Conservation (phyloP, 176 grass and related monocot genomes). For the Oryza coarctata region DNA sequence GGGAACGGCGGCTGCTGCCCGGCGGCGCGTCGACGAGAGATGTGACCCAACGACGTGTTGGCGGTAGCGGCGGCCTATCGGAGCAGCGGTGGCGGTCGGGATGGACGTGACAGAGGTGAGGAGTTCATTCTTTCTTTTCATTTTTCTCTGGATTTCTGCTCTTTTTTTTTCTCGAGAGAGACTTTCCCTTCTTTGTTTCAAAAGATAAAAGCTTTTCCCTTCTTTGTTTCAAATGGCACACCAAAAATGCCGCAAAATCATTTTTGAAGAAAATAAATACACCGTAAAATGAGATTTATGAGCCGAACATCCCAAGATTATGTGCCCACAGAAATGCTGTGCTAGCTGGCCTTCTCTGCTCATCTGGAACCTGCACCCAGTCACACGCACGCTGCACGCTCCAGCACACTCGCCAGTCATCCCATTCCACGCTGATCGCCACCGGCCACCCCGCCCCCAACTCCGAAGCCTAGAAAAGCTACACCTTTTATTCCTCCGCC, state of each 20-base stretch:
- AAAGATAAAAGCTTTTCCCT: background rate
- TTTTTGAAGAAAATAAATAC: background rate
- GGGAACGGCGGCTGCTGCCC: too few relatives aligned
- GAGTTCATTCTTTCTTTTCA: too few relatives aligned
- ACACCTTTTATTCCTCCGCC: constrained; percentile 24
- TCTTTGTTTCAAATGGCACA: background rate
- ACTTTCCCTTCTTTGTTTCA: background rate
- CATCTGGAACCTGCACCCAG: constrained; percentile 38
- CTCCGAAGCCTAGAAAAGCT: constrained; percentile 19
- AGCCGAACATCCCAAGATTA: background rate
- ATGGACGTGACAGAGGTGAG: too few relatives aligned
- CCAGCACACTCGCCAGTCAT: constrained; percentile 12
- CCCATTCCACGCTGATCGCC: background rate
- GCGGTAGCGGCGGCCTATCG: too few relatives aligned
- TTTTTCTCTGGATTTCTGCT: background rate
- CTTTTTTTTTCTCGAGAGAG: background rate
- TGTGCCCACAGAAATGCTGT: constrained; percentile 2
- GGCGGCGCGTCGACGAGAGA: too few relatives aligned
- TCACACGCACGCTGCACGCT: background rate
- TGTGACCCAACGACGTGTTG: too few relatives aligned
- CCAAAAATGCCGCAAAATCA: background rate
- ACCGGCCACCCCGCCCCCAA: constrained; percentile 9
- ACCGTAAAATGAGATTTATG: background rate
- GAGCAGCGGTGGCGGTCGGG: too few relatives aligned
- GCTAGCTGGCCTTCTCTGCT: constrained; percentile 3